A percentile compares a stretch with the other conserved stretches of the same genome.
Conservation (phyloP, 768 basidiomycete genomes). For the Melanogaster broomeanus region DNA sequence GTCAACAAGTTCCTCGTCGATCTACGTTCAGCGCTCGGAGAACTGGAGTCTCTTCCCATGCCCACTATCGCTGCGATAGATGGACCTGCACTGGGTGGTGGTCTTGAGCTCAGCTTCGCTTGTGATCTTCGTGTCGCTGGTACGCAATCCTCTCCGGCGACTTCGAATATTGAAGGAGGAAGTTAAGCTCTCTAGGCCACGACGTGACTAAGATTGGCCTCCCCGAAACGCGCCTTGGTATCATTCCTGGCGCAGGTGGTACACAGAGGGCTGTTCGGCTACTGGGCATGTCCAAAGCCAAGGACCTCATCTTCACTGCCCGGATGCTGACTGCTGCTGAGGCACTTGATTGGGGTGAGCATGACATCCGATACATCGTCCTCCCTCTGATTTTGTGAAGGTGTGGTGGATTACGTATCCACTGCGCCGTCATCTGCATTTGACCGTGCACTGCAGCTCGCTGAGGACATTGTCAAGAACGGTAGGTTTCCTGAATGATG, state of each 20-base stretch:
- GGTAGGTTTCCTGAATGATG: slow-evolving; percentile 42
- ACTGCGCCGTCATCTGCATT: slow-evolving; percentile 57
- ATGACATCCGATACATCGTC: background rate
- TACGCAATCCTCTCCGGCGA: slow-evolving; percentile 35
- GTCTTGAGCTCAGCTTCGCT: slow-evolving; percentile 82
- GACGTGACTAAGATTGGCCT: slow-evolving; percentile 84
- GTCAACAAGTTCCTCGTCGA: slow-evolving; percentile 78
- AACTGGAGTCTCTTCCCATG: slow-evolving; percentile 80
- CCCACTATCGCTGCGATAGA: slow-evolving; percentile 94
- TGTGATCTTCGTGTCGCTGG: slow-evolving; percentile 92
- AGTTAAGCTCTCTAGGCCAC: slow-evolving; percentile 41
- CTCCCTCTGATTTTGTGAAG: slow-evolving; percentile 38
- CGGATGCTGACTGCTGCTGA: slow-evolving; percentile 65
- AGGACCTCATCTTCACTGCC: slow-evolving; percentile 85
- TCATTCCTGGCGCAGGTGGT: slow-evolving; percentile 90
- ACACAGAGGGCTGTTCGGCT: slow-evolving; percentile 82
- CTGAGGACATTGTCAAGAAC: slow-evolving; percentile 62
- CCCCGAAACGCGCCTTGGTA: slow-evolving; percentile 77
- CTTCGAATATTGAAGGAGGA: background rate
- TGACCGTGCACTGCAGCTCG: slow-evolving; percentile 71
- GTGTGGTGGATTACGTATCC: slow-evolving; percentile 83
- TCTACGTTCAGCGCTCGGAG: slow-evolving; percentile 67
- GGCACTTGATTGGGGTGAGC: slow-evolving; percentile 69
- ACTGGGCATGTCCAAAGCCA: slow-evolving; percentile 77
- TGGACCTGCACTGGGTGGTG: slow-evolving; percentile 92